Evolutionary conservation across 805 yeast species (phyloP).

Genomic region (Metschnikowia noctiluminum): DNA sequence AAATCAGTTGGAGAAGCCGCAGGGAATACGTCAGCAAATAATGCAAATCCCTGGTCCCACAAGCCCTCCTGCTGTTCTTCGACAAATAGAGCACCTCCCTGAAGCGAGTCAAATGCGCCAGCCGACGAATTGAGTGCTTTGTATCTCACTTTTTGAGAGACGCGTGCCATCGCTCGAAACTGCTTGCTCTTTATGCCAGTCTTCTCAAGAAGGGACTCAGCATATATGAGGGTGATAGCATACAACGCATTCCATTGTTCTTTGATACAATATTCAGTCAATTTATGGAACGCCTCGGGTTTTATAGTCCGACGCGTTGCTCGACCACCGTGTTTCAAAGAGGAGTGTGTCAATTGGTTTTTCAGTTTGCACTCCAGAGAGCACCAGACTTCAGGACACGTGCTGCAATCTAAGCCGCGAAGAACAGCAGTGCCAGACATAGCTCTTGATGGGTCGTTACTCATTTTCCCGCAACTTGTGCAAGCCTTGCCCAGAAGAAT

Average conservation of each 20-base stretch:
- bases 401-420: constrained; percentile 60
- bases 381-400: constrained; percentile 72
- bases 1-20: constrained; percentile 25
- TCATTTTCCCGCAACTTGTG: constrained; percentile 62
- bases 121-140: constrained; percentile 54
- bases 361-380: constrained; percentile 53
- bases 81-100: constrained; percentile 52
- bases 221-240: constrained; percentile 57
- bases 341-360: constrained; percentile 49
- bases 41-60: constrained; percentile 57
- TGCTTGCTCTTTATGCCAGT: constrained; percentile 40
- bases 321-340: constrained; percentile 52
- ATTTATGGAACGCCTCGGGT: constrained; percentile 48
- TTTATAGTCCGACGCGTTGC: constrained; percentile 37
- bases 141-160: constrained; percentile 64
- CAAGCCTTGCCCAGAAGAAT: constrained; percentile 66
- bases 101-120: constrained; percentile 50
- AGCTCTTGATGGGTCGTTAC: constrained; percentile 29
- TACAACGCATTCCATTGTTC: constrained; percentile 69
- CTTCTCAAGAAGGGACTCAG: constrained; percentile 43
- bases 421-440: constrained; percentile 29
- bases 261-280: constrained; percentile 59
- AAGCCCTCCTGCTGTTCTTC: constrained; percentile 53
- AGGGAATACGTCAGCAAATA: constrained; percentile 51
- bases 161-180: constrained; percentile 61